Percentiles rank a stretch among this genome's conserved stretches.
Conservation (phyloP, 2,329 filamentous ascomycete genomes). For the Pyricularia grisea region DNA sequence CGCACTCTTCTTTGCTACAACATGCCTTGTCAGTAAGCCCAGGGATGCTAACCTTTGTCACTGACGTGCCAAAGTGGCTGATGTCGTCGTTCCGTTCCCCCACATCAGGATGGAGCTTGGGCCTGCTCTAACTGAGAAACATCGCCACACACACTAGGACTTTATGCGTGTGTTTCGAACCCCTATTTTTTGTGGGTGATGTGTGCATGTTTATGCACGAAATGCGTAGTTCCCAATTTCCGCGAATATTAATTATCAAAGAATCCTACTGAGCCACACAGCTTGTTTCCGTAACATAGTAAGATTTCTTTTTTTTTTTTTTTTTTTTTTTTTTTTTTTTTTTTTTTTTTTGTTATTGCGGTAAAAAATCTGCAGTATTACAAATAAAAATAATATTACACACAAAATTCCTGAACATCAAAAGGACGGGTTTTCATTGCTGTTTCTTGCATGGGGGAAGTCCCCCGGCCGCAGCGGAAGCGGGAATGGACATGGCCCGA, state of each 20-base stretch:
- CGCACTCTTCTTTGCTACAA: neutral
- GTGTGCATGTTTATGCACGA: neutral
- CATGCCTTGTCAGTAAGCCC: neutral
- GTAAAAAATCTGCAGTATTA: no score
- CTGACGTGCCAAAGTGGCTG: neutral
- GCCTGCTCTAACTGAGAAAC: neutral
- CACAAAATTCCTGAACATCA: no score
- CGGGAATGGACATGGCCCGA: neutral
- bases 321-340: neutral
- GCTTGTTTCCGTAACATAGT: neutral
- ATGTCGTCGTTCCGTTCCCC: neutral
- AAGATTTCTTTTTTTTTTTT: neutral
- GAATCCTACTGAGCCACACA: no score
- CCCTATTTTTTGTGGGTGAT: neutral
- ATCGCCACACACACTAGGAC: neutral
- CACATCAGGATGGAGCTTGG: neutral
- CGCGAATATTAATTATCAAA: neutral
- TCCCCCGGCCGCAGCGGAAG: neutral
- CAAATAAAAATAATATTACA: no score
- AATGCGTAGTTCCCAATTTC: neutral
- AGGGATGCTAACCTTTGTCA: neutral
- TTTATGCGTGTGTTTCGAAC: neutral
- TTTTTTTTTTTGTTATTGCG: no score
- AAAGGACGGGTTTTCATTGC: no score
- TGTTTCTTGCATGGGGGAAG: neutral